Evolutionary conservation across 164 flowering plant species (phyloP).

Genomic region (Vitis rupestris): DNA sequence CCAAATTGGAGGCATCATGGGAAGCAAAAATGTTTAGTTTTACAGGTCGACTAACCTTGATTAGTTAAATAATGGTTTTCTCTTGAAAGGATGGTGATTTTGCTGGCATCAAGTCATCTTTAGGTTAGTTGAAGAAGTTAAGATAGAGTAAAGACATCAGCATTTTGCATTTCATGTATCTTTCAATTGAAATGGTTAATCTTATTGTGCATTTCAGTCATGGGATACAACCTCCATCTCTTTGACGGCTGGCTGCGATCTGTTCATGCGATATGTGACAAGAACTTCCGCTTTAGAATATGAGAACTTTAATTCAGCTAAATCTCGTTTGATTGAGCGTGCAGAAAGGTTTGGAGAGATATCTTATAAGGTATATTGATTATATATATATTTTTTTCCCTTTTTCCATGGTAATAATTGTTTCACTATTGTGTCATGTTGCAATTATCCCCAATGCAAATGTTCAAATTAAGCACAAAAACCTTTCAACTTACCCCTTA

Average conservation of each 20-base stretch:
- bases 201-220: conserved; percentile 45
- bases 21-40: neutral
- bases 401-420: conserved; percentile 3
- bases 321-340: conserved; percentile 88
- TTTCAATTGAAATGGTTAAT: conserved; percentile 15
- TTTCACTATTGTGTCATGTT: neutral
- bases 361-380: conserved; percentile 67
- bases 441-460: neutral
- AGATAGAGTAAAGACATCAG: neutral
- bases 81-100: neutral
- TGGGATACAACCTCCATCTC: conserved; percentile 97
- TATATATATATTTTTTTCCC: neutral
- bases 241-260: conserved; percentile 94
- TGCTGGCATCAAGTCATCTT: neutral
- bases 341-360: conserved; percentile 97
- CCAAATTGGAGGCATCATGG: neutral
- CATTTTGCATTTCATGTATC: neutral
- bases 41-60: no score
- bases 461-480: neutral
- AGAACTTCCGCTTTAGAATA: conserved; percentile 93
- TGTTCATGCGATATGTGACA: conserved; percentile 93
- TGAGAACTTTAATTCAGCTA: conserved; percentile 92
- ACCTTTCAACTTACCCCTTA: neutral
- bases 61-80: neutral
- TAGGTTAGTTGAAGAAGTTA: neutral